phyloP scores from a whole-genome alignment of 371 early-diverging fungal species.

The Saksenaea vasiformis region DNA sequence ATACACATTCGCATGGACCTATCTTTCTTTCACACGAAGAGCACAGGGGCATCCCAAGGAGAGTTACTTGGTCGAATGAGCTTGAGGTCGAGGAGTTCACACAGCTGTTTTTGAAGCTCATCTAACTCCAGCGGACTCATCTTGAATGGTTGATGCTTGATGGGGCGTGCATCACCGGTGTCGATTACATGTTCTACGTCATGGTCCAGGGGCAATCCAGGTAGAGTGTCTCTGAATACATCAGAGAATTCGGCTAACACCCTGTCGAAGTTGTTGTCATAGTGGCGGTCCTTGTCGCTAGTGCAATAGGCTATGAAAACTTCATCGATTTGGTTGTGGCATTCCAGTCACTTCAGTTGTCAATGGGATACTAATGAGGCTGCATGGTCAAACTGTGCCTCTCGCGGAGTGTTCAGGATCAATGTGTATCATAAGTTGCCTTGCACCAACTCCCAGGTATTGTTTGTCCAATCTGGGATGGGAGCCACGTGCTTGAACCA shows the following conservation, averaged over 20 bases:
- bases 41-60: constrained; percentile 38
- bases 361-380: background rate
- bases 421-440: background rate
- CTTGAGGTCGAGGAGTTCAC: constrained; percentile 19
- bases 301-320: background rate
- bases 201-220: background rate
- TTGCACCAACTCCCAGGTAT: background rate
- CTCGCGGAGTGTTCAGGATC: background rate
- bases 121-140: constrained; percentile 31
- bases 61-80: constrained; percentile 24
- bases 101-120: constrained; percentile 34
- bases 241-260: background rate
- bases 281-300: background rate
- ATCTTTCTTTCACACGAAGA: constrained; percentile 9
- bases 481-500: background rate
- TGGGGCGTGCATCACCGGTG: constrained; percentile 10
- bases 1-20: constrained; percentile 41
- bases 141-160: constrained; percentile 16
- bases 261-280: background rate
- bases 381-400: background rate
- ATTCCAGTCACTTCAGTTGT: background rate
- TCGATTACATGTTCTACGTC: constrained; percentile 11
- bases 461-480: background rate
- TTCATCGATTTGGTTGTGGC: background rate
- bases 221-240: background rate